A percentile compares a stretch with the other conserved stretches of the same genome.
Conservation (phyloP, 2,329 filamentous ascomycete genomes). For the Talaromyces sp. region DNA sequence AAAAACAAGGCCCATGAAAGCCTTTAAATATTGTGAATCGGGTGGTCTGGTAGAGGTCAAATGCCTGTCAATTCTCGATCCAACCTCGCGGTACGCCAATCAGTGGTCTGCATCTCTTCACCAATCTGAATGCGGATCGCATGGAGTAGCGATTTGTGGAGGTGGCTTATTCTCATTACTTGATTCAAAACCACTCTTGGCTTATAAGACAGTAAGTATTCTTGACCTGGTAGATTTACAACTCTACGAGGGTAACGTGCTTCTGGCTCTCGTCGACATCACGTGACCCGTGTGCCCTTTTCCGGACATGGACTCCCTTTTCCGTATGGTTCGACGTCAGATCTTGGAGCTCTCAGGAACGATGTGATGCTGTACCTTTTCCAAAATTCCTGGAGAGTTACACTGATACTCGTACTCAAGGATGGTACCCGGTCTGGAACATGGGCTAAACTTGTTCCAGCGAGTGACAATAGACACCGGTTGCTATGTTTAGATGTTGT, state of each 20-base stretch:
- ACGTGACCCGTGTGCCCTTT: background rate
- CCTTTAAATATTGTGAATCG: background rate
- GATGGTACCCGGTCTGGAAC: background rate
- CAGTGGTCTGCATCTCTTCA: background rate
- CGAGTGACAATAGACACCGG: background rate
- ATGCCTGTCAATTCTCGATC: background rate
- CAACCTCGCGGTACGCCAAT: background rate
- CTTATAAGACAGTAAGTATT: background rate
- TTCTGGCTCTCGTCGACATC: background rate
- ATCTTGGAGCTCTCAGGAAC: background rate
- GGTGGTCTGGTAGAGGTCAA: background rate
- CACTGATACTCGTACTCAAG: background rate
- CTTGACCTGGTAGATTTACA: background rate
- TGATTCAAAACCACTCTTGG: background rate
- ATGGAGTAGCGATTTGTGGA: background rate
- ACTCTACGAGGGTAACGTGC: background rate
- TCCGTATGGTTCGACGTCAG: background rate
- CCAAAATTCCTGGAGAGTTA: background rate
- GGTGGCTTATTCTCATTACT: background rate
- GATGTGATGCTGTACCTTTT: background rate
- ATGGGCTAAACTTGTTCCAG: background rate
- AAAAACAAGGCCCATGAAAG: background rate
- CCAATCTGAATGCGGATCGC: background rate
- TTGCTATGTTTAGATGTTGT: conserved; percentile 8
- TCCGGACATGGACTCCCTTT: background rate